Conservation (phyloP, 257 asterid species). For the Parsonsia alboflavescens region DNA sequence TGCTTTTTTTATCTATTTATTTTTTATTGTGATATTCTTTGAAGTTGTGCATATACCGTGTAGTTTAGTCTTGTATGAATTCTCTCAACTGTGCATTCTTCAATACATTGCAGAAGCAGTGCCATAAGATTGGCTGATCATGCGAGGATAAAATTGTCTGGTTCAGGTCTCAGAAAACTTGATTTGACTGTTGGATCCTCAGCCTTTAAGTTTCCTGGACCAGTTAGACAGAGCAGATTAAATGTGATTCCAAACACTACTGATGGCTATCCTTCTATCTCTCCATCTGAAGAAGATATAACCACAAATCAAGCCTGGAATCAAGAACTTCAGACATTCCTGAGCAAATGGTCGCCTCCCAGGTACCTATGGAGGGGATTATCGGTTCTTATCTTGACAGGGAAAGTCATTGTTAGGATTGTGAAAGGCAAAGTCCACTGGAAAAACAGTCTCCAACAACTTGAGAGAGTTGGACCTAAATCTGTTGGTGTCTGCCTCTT, state of each 20-base stretch:
- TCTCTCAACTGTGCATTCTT: slow-evolving; percentile 4
- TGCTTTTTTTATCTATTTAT: background rate
- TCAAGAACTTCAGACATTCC: slow-evolving; percentile 35
- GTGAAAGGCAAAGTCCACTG: slow-evolving; percentile 73
- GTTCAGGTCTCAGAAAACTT: slow-evolving; percentile 30
- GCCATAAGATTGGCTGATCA: slow-evolving; percentile 20
- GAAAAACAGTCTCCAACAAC: slow-evolving; percentile 83
- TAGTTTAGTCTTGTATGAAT: background rate
- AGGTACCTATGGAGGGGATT: slow-evolving; percentile 90
- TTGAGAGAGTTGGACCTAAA: slow-evolving; percentile 85
- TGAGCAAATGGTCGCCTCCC: slow-evolving; percentile 82
- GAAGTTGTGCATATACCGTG: background rate
- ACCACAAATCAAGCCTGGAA: slow-evolving; percentile 23
- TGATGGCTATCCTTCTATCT: slow-evolving; percentile 46
- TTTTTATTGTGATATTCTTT: background rate
- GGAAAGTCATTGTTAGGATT: slow-evolving; percentile 62
- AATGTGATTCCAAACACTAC: slow-evolving; percentile 35
- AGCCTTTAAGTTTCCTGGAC: slow-evolving; percentile 26
- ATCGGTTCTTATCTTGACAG: slow-evolving; percentile 61
- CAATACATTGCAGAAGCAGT: slow-evolving; percentile 39
- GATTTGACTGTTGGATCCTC: slow-evolving; percentile 28
- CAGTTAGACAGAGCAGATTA: slow-evolving; percentile 26
- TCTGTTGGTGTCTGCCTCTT: slow-evolving; percentile 90
- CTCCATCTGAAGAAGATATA: slow-evolving; percentile 42
- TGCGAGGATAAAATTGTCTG: slow-evolving; percentile 18